These are phyloP conservation scores for Acrodontium crateriforme DNA, from an alignment of 2,329 filamentous ascomycete genomes.

Conservation along the genomic window DNA sequence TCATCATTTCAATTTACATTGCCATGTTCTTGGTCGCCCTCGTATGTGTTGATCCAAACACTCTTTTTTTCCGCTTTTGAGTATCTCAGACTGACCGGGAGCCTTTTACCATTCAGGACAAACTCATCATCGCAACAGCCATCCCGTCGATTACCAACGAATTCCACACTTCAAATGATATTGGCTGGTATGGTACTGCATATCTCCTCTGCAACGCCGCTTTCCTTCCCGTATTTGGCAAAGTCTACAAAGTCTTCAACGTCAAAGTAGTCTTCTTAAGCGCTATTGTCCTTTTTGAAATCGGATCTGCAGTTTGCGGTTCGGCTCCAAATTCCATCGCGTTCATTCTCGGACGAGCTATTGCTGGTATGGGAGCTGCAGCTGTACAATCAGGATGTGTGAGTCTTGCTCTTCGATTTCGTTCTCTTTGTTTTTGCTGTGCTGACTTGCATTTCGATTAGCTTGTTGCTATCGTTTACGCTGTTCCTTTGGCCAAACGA, in stretches of 20 bases:
- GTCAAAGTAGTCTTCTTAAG: conserved; percentile 24
- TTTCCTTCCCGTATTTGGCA: conserved; percentile 33
- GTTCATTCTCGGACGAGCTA: conserved; percentile 28
- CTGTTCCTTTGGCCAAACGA: conserved; percentile 25
- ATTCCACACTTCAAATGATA: conserved; percentile 25
- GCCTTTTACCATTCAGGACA: conserved; percentile 6
- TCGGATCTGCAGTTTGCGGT: conserved; percentile 41
- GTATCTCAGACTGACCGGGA: neutral
- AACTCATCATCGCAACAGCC: conserved; percentile 22
- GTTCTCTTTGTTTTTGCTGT: neutral
- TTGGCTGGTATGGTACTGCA: conserved; percentile 26
- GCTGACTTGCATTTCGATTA: conserved; percentile 40
- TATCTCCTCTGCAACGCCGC: conserved; percentile 31
- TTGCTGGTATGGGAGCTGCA: conserved; percentile 28
- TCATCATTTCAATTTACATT: conserved; percentile 11
- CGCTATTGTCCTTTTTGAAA: conserved; percentile 35
- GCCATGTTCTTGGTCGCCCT: conserved; percentile 13
- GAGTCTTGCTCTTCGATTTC: neutral
- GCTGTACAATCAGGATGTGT: conserved; percentile 20
- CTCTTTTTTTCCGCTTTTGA: neutral
- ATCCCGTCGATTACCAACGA: conserved; percentile 26
- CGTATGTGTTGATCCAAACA: conserved; percentile 1
- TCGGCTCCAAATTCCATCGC: conserved; percentile 21
- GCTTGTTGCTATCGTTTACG: conserved; percentile 30
- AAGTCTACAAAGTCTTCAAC: conserved; percentile 31